A percentile compares a stretch with the other conserved stretches of the same genome.
These are phyloP conservation scores for Euphorbia schlechtendalii DNA, from an alignment of 441 rosid genomes.

Conservation along the genomic window DNA sequence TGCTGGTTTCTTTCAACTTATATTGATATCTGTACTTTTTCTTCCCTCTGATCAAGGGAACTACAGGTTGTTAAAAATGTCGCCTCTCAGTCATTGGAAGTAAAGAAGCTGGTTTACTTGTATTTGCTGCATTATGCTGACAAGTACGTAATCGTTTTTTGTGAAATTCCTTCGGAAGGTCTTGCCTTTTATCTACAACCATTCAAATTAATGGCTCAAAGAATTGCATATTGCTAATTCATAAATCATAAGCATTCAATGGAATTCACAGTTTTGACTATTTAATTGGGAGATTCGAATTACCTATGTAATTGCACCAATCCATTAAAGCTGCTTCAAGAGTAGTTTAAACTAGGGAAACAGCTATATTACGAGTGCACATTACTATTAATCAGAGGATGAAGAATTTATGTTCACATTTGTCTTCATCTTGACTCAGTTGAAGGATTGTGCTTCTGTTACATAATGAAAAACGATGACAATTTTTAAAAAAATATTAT, in stretches of 20 bases:
- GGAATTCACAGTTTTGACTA: neutral
- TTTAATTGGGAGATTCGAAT: neutral
- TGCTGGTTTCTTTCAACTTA: slow-evolving; percentile 5
- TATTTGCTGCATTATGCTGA: slow-evolving; percentile 95
- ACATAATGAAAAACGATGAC: slow-evolving; percentile 3
- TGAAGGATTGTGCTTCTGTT: slow-evolving; percentile 4
- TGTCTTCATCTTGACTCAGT: neutral
- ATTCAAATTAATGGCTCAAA: neutral
- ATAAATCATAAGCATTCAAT: neutral
- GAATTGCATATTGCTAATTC: neutral
- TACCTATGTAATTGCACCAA: neutral
- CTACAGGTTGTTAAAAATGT: slow-evolving; percentile 90
- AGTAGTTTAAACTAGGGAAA: neutral
- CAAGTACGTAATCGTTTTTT: slow-evolving; percentile 39
- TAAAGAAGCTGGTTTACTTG: slow-evolving; percentile 92
- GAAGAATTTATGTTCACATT: neutral
- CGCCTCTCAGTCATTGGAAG: slow-evolving; percentile 85
- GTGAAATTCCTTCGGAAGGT: neutral
- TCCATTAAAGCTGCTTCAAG: neutral
- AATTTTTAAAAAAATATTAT: slow-evolving; percentile 1
- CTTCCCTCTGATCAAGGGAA: slow-evolving; percentile 14
- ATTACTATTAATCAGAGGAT: neutral
- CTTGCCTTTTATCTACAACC: neutral
- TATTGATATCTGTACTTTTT: neutral
- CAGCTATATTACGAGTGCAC: neutral